These are phyloP conservation scores for Iodosphaeria phyllophila DNA, from an alignment of 2,329 filamentous ascomycete genomes.

Conservation along the genomic window DNA sequence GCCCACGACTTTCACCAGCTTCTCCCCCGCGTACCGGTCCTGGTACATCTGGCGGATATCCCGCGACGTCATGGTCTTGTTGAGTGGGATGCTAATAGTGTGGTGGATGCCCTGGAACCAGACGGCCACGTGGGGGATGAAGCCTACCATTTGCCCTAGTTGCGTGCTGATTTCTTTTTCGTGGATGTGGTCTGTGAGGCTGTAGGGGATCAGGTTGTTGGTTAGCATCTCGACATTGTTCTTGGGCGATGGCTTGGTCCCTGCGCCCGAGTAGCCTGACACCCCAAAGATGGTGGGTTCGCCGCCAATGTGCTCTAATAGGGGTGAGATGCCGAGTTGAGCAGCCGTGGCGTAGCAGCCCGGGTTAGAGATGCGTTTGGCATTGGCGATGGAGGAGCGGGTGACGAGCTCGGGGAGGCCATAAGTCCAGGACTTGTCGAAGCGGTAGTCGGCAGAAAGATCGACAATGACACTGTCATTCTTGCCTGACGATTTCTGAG, in stretches of 20 bases:
- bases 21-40: slow-evolving; percentile 88
- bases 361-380: slow-evolving; percentile 76
- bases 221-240: slow-evolving; percentile 72
- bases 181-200: slow-evolving; percentile 83
- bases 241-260: slow-evolving; percentile 85
- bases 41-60: slow-evolving; percentile 92
- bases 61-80: slow-evolving; percentile 70
- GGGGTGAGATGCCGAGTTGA: slow-evolving; percentile 71
- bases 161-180: slow-evolving; percentile 77
- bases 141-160: slow-evolving; percentile 56
- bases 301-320: slow-evolving; percentile 58
- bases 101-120: slow-evolving; percentile 96
- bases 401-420: slow-evolving; percentile 73
- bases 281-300: slow-evolving; percentile 77
- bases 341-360: slow-evolving; percentile 92
- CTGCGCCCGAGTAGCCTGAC: slow-evolving; percentile 85
- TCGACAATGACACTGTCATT: slow-evolving; percentile 68
- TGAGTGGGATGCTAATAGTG: slow-evolving; percentile 77
- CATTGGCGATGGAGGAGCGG: slow-evolving; percentile 55
- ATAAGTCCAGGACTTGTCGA: slow-evolving; percentile 73
- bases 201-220: slow-evolving; percentile 83
- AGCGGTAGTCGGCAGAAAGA: slow-evolving; percentile 91
- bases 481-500: slow-evolving; percentile 24
- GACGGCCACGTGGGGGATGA: slow-evolving; percentile 84
- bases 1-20: slow-evolving; percentile 79